Conservation (phyloP, 768 basidiomycete species). For the Boletus rex-veris region DNA sequence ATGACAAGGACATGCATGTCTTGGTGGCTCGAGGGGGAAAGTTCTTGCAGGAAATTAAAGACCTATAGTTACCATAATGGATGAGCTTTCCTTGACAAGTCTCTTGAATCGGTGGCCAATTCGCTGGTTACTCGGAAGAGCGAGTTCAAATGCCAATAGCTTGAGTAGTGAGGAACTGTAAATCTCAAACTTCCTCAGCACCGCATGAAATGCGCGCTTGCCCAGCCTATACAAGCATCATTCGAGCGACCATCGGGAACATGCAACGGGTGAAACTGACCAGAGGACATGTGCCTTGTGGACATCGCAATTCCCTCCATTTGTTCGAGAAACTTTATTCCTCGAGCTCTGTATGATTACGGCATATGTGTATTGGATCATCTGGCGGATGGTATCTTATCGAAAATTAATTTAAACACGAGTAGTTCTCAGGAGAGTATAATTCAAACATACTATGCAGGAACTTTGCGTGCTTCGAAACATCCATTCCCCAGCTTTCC, state of each 20-base stretch:
- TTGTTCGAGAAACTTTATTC: slow-evolving; percentile 37
- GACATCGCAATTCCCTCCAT: slow-evolving; percentile 41
- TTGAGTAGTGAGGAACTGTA: slow-evolving; percentile 47
- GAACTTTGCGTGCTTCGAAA: slow-evolving; percentile 46
- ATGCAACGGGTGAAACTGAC: slow-evolving; percentile 38
- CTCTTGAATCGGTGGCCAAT: slow-evolving; percentile 43
- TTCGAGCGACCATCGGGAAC: slow-evolving; percentile 2
- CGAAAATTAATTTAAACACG: neutral
- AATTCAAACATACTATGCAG: slow-evolving; percentile 46
- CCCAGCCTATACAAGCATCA: slow-evolving; percentile 58
- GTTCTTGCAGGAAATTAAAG: slow-evolving; percentile 4
- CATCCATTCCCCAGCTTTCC: slow-evolving; percentile 49
- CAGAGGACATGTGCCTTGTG: slow-evolving; percentile 55
- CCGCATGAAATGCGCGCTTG: slow-evolving; percentile 68
- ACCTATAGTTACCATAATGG: slow-evolving; percentile 22
- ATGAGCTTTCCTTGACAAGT: slow-evolving; percentile 37
- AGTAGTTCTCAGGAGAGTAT: neutral
- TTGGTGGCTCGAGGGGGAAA: neutral
- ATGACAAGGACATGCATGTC: neutral
- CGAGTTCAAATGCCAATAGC: slow-evolving; percentile 48
- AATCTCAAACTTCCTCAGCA: slow-evolving; percentile 52
- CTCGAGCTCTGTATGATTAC: slow-evolving; percentile 46
- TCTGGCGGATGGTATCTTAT: slow-evolving; percentile 59
- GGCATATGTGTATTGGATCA: slow-evolving; percentile 54
- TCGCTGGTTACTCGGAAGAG: slow-evolving; percentile 41